Conservation (phyloP, 208 protist genomes). For the Angomonas deanei region DNA sequence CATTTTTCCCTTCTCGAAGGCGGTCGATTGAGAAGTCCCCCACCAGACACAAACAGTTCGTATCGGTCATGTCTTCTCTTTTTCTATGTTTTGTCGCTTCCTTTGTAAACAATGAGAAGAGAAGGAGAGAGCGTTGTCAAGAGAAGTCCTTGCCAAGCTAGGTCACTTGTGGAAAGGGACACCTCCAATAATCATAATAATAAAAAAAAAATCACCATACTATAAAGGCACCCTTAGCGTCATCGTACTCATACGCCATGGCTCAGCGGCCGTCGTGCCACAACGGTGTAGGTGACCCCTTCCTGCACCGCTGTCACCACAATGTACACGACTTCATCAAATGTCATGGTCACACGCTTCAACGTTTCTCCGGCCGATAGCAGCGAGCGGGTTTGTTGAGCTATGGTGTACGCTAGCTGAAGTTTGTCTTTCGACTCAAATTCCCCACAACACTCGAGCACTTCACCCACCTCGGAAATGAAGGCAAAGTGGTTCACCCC, state of each 20-base stretch:
- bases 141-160: neutral
- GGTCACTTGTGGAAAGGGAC: too few relatives aligned
- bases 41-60: slow-evolving; percentile 27
- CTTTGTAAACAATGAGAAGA: too few relatives aligned
- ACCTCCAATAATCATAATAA: neutral
- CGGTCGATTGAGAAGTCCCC: slow-evolving; percentile 20
- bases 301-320: slow-evolving; percentile 50
- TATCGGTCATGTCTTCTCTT: too few relatives aligned
- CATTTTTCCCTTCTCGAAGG: slow-evolving; percentile 55
- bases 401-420: slow-evolving; percentile 58
- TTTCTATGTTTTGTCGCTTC: too few relatives aligned
- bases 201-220: neutral
- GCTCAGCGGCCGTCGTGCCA: neutral
- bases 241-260: too few relatives aligned
- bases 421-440: slow-evolving; percentile 67
- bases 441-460: slow-evolving; percentile 73
- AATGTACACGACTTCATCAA: slow-evolving; percentile 75
- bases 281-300: slow-evolving; percentile 7
- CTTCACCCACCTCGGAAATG: slow-evolving; percentile 48
- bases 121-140: neutral
- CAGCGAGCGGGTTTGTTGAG: slow-evolving; percentile 60
- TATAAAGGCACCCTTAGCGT: neutral
- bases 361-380: slow-evolving; percentile 46
- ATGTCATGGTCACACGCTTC: slow-evolving; percentile 68
- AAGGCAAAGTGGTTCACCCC: slow-evolving; percentile 84